phyloP scores from a whole-genome alignment of 2,329 filamentous ascomycete genomes.

The Diplodia mutila region DNA sequence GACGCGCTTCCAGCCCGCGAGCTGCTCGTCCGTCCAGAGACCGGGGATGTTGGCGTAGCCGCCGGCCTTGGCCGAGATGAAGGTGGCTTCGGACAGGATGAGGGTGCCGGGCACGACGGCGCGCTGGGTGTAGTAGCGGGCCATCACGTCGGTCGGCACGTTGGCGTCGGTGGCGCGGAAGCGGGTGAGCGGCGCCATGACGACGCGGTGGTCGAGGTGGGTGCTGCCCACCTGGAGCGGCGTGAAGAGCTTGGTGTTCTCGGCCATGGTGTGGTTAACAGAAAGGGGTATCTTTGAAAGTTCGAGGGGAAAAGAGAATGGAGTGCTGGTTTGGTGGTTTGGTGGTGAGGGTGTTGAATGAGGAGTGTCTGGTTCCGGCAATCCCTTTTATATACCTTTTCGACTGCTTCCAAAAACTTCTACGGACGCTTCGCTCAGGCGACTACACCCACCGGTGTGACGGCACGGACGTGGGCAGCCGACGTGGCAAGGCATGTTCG shows the following conservation, averaged over 20 bases:
- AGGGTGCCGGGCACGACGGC: constrained; percentile 38
- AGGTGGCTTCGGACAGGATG: constrained; percentile 41
- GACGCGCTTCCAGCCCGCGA: constrained; percentile 63
- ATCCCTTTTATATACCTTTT: not conserved
- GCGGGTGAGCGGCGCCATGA: constrained; percentile 40
- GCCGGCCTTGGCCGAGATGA: constrained; percentile 36
- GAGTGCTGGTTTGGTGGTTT: not conserved
- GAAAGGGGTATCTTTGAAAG: not conserved
- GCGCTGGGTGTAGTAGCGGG: constrained; percentile 40
- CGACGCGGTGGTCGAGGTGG: constrained; percentile 35
- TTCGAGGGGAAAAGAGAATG: too few species aligned
- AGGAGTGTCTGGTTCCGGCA: not conserved
- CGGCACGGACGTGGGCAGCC: not conserved
- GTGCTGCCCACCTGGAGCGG: constrained; percentile 35
- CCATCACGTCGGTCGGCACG: constrained; percentile 47
- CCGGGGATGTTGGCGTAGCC: constrained; percentile 37
- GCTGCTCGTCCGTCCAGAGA: constrained; percentile 50
- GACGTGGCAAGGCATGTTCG: not conserved
- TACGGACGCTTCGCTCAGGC: not conserved
- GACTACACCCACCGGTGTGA: not conserved
- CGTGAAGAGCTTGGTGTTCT: constrained; percentile 33
- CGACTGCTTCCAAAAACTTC: not conserved
- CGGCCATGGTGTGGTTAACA: constrained; percentile 12
- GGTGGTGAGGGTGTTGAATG: not conserved
- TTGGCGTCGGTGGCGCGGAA: constrained; percentile 53